These are phyloP conservation scores for Fusarium redolens DNA, from an alignment of 2,329 filamentous ascomycete species.

Conservation along the genomic window DNA sequence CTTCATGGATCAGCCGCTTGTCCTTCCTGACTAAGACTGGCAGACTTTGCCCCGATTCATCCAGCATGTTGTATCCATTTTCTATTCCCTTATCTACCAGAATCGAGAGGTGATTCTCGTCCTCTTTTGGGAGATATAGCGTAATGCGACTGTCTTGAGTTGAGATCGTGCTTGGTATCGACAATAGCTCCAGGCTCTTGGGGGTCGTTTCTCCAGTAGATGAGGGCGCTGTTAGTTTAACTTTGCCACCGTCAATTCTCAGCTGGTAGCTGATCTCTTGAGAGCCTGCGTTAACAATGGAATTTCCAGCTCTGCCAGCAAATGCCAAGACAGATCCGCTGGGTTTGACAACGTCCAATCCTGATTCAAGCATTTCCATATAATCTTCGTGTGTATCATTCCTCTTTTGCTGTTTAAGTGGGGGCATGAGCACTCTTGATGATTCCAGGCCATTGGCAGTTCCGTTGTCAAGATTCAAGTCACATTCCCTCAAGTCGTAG, in stretches of 20 bases:
- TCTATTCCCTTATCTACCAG: neutral
- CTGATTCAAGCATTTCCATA: too few relatives aligned
- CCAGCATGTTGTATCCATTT: neutral
- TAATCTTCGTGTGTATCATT: too few relatives aligned
- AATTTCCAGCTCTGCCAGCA: neutral
- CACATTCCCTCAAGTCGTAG: neutral
- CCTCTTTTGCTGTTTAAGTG: neutral
- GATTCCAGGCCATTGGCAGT: rapidly evolving
- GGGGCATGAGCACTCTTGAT: too few relatives aligned
- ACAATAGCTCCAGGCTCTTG: neutral
- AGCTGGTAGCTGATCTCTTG: neutral
- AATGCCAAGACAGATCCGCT: neutral
- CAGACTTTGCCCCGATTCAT: neutral
- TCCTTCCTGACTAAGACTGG: neutral
- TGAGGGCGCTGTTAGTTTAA: rapidly evolving
- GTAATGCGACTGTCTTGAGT: too few relatives aligned
- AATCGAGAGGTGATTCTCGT: neutral
- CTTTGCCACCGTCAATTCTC: neutral
- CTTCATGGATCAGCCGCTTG: neutral
- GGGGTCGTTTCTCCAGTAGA: neutral
- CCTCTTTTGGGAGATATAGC: neutral
- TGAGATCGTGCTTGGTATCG: too few relatives aligned
- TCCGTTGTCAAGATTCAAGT: neutral
- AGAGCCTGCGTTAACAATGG: neutral
- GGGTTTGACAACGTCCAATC: rapidly evolving